Evolutionary conservation across 2,329 filamentous ascomycete species (phyloP).

Genomic region (Colletotrichum gigasporum): DNA sequence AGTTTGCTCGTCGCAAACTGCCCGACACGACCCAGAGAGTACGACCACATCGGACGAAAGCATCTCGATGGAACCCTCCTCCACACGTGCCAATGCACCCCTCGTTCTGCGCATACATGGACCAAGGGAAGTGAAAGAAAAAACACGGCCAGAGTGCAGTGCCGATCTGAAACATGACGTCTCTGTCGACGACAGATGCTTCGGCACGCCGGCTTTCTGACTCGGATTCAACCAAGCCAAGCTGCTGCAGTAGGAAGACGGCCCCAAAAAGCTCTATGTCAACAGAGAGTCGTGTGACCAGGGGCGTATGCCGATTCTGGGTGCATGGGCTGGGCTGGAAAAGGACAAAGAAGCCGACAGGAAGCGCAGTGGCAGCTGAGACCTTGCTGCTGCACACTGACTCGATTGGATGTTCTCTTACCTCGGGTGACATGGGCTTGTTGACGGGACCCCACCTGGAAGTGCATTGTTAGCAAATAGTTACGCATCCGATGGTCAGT

Average conservation of each 20-base stretch:
- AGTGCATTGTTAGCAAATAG: conserved; percentile 28
- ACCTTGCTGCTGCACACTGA: conserved; percentile 23
- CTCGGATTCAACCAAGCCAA: neutral
- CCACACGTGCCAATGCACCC: conserved; percentile 3
- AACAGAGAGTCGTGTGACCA: conserved; percentile 14
- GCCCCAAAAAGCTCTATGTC: neutral
- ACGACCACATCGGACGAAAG: neutral
- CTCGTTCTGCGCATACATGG: neutral
- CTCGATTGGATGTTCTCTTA: conserved; percentile 61
- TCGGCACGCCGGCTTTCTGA: neutral
- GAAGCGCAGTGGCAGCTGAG: neutral
- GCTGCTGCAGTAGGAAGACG: neutral
- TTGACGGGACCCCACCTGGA: conserved; percentile 93
- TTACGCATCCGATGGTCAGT: conserved; percentile 11
- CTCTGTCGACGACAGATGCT: neutral
- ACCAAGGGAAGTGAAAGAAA: neutral
- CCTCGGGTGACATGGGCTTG: conserved; percentile 97
- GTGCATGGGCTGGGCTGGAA: conserved; percentile 2
- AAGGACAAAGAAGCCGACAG: conserved; percentile 22
- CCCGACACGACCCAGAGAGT: neutral
- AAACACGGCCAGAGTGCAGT: neutral
- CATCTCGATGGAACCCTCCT: conserved; percentile 13
- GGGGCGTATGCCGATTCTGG: neutral
- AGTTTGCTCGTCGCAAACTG: neutral
- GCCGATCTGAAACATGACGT: conserved; percentile 28